Evolutionary conservation across 331 rosid species (phyloP).

Genomic region (Acacia pycnantha): DNA sequence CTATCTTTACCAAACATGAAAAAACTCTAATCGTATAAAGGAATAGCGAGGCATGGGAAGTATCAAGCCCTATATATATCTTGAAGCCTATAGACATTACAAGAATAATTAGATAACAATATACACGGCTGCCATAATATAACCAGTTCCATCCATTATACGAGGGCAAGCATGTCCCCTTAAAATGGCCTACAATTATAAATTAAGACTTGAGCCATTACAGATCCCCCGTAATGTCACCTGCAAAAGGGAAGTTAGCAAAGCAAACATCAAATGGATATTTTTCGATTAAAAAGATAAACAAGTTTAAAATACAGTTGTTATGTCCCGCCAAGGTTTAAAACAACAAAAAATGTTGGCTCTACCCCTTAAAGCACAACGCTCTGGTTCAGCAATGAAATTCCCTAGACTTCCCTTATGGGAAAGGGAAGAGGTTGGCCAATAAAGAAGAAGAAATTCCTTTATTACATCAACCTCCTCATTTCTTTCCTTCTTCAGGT

Average conservation of each 20-base stretch:
- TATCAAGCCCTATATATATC: background rate
- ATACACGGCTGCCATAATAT: constrained; percentile 11
- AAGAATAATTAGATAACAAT: background rate
- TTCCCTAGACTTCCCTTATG: background rate
- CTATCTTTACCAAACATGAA: constrained; percentile 2
- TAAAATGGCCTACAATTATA: background rate
- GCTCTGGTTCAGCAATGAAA: background rate
- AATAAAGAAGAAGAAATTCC: background rate
- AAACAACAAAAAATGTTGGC: too few relatives aligned
- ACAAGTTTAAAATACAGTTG: background rate
- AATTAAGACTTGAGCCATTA: background rate
- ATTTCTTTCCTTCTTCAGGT: background rate
- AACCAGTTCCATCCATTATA: background rate
- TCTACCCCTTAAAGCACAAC: background rate
- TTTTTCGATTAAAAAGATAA: background rate
- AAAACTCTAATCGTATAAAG: background rate
- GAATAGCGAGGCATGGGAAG: background rate
- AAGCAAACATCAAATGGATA: constrained; percentile 22
- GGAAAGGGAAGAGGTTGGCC: background rate
- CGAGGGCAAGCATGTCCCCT: background rate
- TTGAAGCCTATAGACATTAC: background rate
- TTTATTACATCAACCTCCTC: background rate
- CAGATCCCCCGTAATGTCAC: constrained; percentile 37
- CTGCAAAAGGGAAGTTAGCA: constrained; percentile 27
- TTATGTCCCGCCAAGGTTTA: too few relatives aligned